Base-by-base conservation (phyloP, 768 basidiomycete species). In the Daedaleopsis nitida region DNA sequence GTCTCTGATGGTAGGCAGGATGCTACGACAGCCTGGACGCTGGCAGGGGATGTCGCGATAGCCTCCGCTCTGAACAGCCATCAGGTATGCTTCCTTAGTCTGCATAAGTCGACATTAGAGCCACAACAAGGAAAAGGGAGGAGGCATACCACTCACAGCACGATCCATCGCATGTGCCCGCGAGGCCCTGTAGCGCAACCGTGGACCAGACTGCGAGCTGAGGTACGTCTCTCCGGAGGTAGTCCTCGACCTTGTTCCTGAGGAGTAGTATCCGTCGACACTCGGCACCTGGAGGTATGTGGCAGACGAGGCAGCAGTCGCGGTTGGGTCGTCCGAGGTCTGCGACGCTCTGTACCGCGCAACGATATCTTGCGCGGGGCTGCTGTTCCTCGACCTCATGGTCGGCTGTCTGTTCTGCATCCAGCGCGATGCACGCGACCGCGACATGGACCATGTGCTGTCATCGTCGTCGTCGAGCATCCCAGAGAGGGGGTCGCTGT, bases 371-470 rank as follows among this genome's bases (percentile, higher is more conserved):
- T 65, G 64, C 12, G 64, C 64, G 21, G 64, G 64, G 34, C 59
- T 65, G 57, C 63, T 60, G 52, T 60, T 60, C 47, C 64, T 50
- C 4, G 47, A 43, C 10, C 64, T 55, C 13, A 52, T 32, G 50
- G 54, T 53, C 17, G 51, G 39, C 5, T 50, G 42, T 21, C 50
- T 59, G 51, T 49, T 42, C 58, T 48, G 12, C 37, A 49, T 56
- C 56, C 58, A 50, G 44, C 50, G 54, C 58, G 58, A 54, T 43
- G 55, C 35, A 50, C 58, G 62, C 49, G 57, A 55, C 58, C 64
- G 55, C 47, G 64, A 60, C 59, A 65, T 60, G 8, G 64, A 60
- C 64, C 64, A 65, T 39, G 56, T 61, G 57, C 59, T 65, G 37
- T 60, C 57, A 16, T 39, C 57, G 49, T 55, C 64, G 44, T 64